Base-by-base conservation (phyloP, 139 green algal species). In the Chlamydomonas sp. region DNA sequence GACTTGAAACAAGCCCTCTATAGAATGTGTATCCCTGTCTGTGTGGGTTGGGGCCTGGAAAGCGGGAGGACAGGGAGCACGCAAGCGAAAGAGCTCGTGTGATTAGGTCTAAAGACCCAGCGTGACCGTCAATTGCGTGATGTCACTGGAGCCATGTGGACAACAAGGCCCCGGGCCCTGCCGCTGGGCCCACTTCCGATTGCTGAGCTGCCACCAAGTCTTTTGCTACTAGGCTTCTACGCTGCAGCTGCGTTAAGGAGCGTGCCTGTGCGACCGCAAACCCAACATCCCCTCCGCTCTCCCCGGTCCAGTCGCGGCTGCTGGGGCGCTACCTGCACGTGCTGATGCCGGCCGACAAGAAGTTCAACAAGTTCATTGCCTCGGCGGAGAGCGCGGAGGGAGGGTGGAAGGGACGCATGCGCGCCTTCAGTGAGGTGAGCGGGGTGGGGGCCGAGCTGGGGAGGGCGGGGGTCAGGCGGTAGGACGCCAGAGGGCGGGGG, bases 341-440 rank as follows among this genome's bases (percentile, higher is more conserved):
- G 63, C 75, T 88, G 75, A 64, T 88, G 4, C 84, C 84, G 2
- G 84, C 84, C 10, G 84, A 88, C 75, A 68, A 76, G 9, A 83
- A 82, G 74, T 83, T 88, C 74, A 75, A 80, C 83, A 87, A 87
- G 83, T 87, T 87, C 83, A 87, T 87, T 72, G 83, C 83, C 14
- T 76, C 62, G 17, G 66, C 61, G 9, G 83, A 87, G 62, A 67
- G 12, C 14, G 66, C 67, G 17, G 83, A 87, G 72, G 83, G 83
- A 72, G 83, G 80, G 72, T 87, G 83, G 83, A 87, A 87, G 83
- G 83, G 83, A 61, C 83, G 83, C 83, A 87, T 87, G 83, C 61
- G 83, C 8, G 83, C 83, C 10, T 87, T 87, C 63, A 17, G 15
- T 0, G 68, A 87, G 62, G 83, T 85, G 64, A 14, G 80, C 61